A percentile compares a stretch with the other conserved stretches of the same genome.
These are phyloP conservation scores for Backusella luteola DNA, from an alignment of 192 early-diverging fungal genomes.

Conservation along the genomic window DNA sequence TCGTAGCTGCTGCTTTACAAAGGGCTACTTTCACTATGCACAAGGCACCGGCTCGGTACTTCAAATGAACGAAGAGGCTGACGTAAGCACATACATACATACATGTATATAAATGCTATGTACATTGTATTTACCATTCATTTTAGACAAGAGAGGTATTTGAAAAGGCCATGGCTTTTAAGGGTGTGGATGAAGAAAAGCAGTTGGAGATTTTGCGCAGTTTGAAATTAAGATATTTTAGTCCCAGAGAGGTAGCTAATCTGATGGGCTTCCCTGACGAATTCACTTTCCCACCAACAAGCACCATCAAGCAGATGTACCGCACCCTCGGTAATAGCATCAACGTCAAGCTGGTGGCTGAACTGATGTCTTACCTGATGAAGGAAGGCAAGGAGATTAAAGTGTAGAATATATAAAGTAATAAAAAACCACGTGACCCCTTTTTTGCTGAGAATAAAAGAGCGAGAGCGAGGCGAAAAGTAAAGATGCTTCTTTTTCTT, in stretches of 20 bases:
- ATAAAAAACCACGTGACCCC: background rate
- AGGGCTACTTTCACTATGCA: conserved; percentile 72
- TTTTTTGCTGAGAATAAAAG: background rate
- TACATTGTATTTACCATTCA: background rate
- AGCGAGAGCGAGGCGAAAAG: too few relatives aligned
- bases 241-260: conserved; percentile 64
- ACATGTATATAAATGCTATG: background rate
- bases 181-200: conserved; percentile 28
- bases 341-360: conserved; percentile 78
- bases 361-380: conserved; percentile 72
- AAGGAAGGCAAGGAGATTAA: conserved; percentile 24
- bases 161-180: conserved; percentile 26
- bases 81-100: conserved; percentile 38
- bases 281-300: conserved; percentile 70
- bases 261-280: conserved; percentile 77
- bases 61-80: conserved; percentile 44
- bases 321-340: conserved; percentile 90
- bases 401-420: background rate
- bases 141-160: conserved; percentile 35
- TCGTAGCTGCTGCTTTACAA: conserved; percentile 81
- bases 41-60: conserved; percentile 56
- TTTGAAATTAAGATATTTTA: conserved; percentile 54
- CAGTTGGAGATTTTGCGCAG: conserved; percentile 35
- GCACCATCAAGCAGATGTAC: conserved; percentile 74
- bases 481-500: background rate